A percentile compares a stretch with the other conserved stretches of the same genome.
Conservation (phyloP, 2,329 filamentous ascomycete genomes). For the Botrytis fragariae region DNA sequence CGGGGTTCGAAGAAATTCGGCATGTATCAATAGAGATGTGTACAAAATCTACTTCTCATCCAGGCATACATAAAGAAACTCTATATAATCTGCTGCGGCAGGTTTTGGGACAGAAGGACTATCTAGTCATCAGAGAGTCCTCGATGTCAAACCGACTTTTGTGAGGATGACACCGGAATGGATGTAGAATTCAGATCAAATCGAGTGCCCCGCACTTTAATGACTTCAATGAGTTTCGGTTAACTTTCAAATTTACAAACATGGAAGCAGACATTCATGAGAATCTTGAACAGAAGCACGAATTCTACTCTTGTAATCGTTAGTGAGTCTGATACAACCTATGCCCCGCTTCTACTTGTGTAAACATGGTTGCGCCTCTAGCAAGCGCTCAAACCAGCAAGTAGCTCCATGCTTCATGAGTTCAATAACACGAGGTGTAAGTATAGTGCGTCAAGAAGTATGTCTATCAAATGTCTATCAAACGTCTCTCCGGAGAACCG, state of each 20-base stretch:
- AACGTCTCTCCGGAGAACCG: background rate
- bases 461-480: background rate
- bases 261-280: background rate
- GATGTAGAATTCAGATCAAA: background rate
- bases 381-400: background rate
- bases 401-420: background rate
- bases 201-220: background rate
- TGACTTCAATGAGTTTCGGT: background rate
- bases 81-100: background rate
- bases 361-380: background rate
- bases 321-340: background rate
- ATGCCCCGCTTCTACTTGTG: background rate
- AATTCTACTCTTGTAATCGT: background rate
- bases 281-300: background rate
- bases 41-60: constrained; percentile 37
- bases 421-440: background rate
- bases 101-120: background rate
- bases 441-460: background rate
- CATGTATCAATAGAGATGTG: constrained; percentile 39
- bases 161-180: background rate
- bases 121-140: constrained; percentile 1
- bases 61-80: background rate
- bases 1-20: constrained; percentile 26
- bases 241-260: background rate
- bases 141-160: background rate